Conservation (phyloP, 257 asterid genomes). For the Gentiana straminea region DNA sequence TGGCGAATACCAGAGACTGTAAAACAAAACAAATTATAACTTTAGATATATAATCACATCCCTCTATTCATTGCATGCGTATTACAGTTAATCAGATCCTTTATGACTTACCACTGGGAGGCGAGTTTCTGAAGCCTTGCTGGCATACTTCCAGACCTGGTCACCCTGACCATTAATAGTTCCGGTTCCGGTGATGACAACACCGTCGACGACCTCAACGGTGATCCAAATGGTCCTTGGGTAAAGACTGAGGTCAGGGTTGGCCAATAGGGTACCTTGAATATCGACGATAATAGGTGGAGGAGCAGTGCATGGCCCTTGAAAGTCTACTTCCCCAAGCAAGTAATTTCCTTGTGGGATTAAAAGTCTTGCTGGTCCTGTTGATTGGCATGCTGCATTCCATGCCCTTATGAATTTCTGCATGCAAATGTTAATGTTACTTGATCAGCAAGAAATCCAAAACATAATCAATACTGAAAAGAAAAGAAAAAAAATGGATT, state of each 20-base stretch:
- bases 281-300: conserved; percentile 35
- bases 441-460: too few species aligned
- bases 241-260: conserved; percentile 33
- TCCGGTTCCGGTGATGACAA: conserved; percentile 49
- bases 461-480: not conserved
- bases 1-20: conserved; percentile 6
- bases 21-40: too few species aligned
- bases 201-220: conserved; percentile 21
- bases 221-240: conserved; percentile 32
- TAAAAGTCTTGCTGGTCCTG: conserved; percentile 23
- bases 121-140: conserved; percentile 4
- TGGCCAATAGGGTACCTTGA: conserved; percentile 36
- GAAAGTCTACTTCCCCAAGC: not conserved
- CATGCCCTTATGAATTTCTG: not conserved
- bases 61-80: too few species aligned
- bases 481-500: too few species aligned
- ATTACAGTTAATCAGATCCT: not conserved
- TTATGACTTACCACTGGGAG: conserved; percentile 21
- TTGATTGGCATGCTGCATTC: conserved; percentile 39
- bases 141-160: conserved; percentile 21
- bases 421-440: not conserved
- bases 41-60: too few species aligned
- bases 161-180: conserved; percentile 52
- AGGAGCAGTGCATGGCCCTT: conserved; percentile 31
- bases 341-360: conserved; percentile 14